phyloP scores from a whole-genome alignment of 192 early-diverging fungal species.

The Podochytrium sp. region DNA sequence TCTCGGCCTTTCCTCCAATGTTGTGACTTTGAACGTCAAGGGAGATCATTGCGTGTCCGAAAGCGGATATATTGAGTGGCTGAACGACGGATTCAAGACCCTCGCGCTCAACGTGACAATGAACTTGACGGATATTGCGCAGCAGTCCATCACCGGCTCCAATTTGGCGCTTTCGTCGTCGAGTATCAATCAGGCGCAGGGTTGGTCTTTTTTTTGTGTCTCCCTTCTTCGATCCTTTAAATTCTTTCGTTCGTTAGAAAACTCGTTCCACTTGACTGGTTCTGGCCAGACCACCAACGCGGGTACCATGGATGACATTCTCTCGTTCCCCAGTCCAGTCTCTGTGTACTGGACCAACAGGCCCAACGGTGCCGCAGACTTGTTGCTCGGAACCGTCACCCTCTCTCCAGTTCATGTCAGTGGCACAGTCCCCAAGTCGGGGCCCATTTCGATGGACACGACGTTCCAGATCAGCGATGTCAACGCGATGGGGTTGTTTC shows the following conservation, averaged over 20 bases:
- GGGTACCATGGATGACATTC: neutral
- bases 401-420: slow-evolving; percentile 29
- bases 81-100: slow-evolving; percentile 4
- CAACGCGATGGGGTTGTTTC: slow-evolving; percentile 30
- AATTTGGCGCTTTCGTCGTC: slow-evolving; percentile 1
- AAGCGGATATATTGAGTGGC: slow-evolving; percentile 13
- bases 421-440: slow-evolving; percentile 7
- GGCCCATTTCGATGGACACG: slow-evolving; percentile 22
- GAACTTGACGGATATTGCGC: slow-evolving; percentile 16
- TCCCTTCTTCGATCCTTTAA: no score
- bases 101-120: slow-evolving; percentile 15
- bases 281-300: neutral
- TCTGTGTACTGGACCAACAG: neutral
- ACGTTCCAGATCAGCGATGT: slow-evolving; percentile 10
- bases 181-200: neutral
- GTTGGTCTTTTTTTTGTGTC: neutral
- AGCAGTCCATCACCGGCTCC: neutral
- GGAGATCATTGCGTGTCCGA: slow-evolving; percentile 8
- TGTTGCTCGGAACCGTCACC: slow-evolving; percentile 30
- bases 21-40: neutral
- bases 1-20: neutral
- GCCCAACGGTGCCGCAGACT: slow-evolving; percentile 14
- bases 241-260: no score
- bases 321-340: neutral
- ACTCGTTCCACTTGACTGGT: neutral